Conservation (phyloP, 768 basidiomycete species). For the Asterophora parasitica region DNA sequence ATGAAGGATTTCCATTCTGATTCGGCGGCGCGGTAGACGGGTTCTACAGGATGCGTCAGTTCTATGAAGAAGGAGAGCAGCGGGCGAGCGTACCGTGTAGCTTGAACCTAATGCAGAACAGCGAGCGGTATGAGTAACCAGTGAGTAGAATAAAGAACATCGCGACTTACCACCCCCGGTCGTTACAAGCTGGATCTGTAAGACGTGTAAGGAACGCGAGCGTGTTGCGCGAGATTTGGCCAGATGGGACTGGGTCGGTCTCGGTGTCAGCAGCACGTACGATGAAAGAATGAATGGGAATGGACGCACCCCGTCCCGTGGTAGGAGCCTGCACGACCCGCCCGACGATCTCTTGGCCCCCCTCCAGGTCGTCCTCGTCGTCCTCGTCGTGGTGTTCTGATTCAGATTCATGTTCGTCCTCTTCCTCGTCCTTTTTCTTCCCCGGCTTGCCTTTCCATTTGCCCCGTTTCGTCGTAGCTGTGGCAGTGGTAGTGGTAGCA, state of each 20-base stretch:
- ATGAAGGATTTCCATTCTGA: slow-evolving; percentile 88
- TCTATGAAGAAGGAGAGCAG: too few species aligned
- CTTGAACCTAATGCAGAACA: slow-evolving; percentile 59
- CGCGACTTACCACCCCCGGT: slow-evolving; percentile 75
- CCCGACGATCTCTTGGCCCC: slow-evolving; percentile 71
- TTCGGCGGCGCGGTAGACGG: slow-evolving; percentile 77
- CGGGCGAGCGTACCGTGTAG: slow-evolving; percentile 68
- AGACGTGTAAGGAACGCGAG: slow-evolving; percentile 71
- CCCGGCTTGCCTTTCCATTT: too few species aligned
- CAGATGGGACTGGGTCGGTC: slow-evolving; percentile 60
- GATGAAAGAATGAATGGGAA: too few species aligned
- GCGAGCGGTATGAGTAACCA: too few species aligned
- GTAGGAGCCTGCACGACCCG: slow-evolving; percentile 76
- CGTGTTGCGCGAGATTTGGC: slow-evolving; percentile 82
- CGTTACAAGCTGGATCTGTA: slow-evolving; percentile 72
- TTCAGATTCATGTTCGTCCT: too few species aligned
- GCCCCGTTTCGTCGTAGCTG: too few species aligned
- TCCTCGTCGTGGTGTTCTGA: too few species aligned
- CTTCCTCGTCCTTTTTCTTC: too few species aligned
- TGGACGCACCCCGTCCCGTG: slow-evolving; percentile 63
- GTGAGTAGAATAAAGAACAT: too few species aligned
- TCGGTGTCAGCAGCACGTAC: background rate
- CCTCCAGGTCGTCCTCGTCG: slow-evolving; percentile 41
- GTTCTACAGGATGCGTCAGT: slow-evolving; percentile 45
- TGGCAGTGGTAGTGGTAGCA: too few species aligned